Percentiles rank a stretch among this genome's conserved stretches.
These are phyloP conservation scores for Mycena venus DNA, from an alignment of 768 basidiomycete genomes.

Conservation along the genomic window DNA sequence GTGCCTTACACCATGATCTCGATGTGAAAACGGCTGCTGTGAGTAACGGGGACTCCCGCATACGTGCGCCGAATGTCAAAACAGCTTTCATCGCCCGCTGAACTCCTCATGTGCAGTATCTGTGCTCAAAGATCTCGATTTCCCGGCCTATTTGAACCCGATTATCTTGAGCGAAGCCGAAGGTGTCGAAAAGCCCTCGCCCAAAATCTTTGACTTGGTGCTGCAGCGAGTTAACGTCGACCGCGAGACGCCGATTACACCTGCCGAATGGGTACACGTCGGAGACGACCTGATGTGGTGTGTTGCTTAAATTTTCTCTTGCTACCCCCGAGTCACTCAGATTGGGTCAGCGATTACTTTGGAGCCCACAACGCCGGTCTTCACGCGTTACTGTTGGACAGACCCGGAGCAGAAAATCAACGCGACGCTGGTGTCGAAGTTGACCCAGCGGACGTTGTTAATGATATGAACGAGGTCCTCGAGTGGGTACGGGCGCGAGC, in stretches of 20 bases:
- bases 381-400: constrained; percentile 68
- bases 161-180: constrained; percentile 80
- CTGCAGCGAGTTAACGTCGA: constrained; percentile 28
- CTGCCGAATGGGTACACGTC: constrained; percentile 72
- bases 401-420: constrained; percentile 63
- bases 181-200: constrained; percentile 76
- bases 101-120: constrained; percentile 47
- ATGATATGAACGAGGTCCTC: constrained; percentile 41
- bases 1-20: constrained; percentile 55
- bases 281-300: constrained; percentile 82
- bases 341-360: constrained; percentile 69
- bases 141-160: constrained; percentile 63
- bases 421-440: constrained; percentile 51
- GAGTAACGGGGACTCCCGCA: constrained; percentile 81
- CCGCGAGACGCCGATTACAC: constrained; percentile 40
- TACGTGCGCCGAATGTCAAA: constrained; percentile 63
- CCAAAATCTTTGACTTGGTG: constrained; percentile 67
- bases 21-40: constrained; percentile 69
- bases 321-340: neutral
- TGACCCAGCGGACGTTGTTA: constrained; percentile 59
- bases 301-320: constrained; percentile 31
- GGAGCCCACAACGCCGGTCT: constrained; percentile 71
- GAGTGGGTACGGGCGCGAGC: constrained; percentile 28
- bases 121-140: constrained; percentile 72
- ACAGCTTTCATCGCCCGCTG: neutral